Evolutionary conservation across 257 asterid species (phyloP), one percentile per base, ranked within the genome.

Genomic region (Agastache rugosa): DNA sequence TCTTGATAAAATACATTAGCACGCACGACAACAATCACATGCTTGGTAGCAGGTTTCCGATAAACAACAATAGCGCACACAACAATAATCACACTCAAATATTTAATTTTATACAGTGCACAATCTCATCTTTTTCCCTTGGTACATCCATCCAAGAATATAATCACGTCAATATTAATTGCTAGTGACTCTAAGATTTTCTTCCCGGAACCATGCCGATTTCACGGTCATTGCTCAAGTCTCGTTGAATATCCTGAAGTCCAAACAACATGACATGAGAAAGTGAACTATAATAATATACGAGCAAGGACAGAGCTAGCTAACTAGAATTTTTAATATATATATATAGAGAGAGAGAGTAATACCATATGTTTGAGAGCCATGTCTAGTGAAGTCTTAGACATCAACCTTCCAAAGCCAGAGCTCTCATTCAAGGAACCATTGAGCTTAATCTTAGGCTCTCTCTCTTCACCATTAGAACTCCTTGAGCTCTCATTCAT

Each of bases 341-440:
- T 14, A 53, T 7, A 63, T 31, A 37, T 58, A 35, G 68, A 63
- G 71, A 44, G 56, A 44, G 71, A 17, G 41, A 65, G 11, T 15
- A n/a, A 11, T 4, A 84, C 81, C 86, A 75, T 77, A 67, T 82
- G 86, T 66, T 79, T 83, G 67, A 55, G 77, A 48, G 86, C 80
- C 85, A 85, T 72, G 70, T 89, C 91, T 53, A 82, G 59, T 29
- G 96, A 89, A 23, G 48, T 82, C 72, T 73, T 85, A 1, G 91
- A 80, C 80, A 83, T 83, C 69, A 83, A 65, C 79, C 89, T 85
- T 69, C 93, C 93, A 72, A 83, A 85, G 54, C 96, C 89, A 6
- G 88, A 71, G 66, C 67, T 74, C 82, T 89, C 92, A 78, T 86
- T 86, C 66, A 82, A 61, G 0, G 91, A 87, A 22, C 85, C 75